phyloP scores from a whole-genome alignment of 2,329 filamentous ascomycete species.

The Ascochyta viciae-villosae region DNA sequence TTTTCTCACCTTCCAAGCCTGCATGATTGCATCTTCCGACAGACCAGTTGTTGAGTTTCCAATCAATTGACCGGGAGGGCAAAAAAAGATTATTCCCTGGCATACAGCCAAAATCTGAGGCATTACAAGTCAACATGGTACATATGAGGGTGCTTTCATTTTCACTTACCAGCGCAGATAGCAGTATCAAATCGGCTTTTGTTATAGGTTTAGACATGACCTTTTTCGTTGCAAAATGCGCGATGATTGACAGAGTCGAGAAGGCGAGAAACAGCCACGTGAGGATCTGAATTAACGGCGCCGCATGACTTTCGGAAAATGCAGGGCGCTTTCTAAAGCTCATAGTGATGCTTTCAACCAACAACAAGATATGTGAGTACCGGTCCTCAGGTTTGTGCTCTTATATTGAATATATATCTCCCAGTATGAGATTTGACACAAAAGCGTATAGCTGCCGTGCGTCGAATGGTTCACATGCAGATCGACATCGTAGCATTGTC shows the following conservation, averaged over 20 bases:
- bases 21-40: not conserved
- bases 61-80: not conserved
- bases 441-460: too few species aligned
- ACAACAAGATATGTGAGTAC: too few species aligned
- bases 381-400: too few species aligned
- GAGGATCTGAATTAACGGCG: not conserved
- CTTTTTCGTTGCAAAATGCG: not conserved
- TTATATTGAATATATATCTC: too few species aligned
- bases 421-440: too few species aligned
- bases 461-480: too few species aligned
- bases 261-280: not conserved
- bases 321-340: not conserved
- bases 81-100: not conserved
- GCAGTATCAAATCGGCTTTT: not conserved
- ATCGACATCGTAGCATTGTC: too few species aligned
- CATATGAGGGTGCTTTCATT: not conserved
- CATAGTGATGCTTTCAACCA: not conserved
- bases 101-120: not conserved
- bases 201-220: not conserved
- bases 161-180: not conserved
- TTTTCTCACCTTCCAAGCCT: not conserved
- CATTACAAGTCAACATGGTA: too few species aligned
- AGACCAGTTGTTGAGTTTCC: not conserved
- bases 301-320: not conserved
- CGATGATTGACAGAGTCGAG: not conserved